These are phyloP conservation scores for Taphrina communis DNA, from an alignment of 1,139 yeast species.

Conservation along the genomic window DNA sequence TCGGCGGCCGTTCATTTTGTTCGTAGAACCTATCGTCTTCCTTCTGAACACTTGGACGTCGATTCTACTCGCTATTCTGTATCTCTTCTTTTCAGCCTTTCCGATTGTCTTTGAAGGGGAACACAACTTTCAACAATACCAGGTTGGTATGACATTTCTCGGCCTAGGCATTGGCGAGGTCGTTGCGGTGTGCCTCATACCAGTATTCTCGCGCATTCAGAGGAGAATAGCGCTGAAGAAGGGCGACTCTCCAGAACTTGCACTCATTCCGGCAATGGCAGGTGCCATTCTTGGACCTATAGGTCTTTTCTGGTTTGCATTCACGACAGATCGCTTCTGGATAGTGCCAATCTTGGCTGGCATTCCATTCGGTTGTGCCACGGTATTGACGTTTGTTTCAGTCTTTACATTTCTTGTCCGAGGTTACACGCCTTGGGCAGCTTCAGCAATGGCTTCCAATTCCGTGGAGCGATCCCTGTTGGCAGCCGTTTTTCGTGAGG, in stretches of 20 bases:
- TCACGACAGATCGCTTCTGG: constrained; percentile 45
- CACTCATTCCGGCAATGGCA: constrained; percentile 60
- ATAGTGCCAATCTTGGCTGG: constrained; percentile 79
- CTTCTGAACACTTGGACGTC: constrained; percentile 69
- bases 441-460: constrained; percentile 87
- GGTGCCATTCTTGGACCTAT: constrained; percentile 60
- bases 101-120: constrained; percentile 62
- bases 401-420: constrained; percentile 71
- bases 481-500: constrained; percentile 53
- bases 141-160: constrained; percentile 60
- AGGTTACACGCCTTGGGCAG: constrained; percentile 69
- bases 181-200: constrained; percentile 47
- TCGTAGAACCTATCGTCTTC: constrained; percentile 69
- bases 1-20: constrained; percentile 61
- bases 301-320: constrained; percentile 70
- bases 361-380: constrained; percentile 81
- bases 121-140: constrained; percentile 54
- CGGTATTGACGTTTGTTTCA: constrained; percentile 64
- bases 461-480: constrained; percentile 59
- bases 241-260: constrained; percentile 57
- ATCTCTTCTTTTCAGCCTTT: constrained; percentile 67
- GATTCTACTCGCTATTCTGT: constrained; percentile 63
- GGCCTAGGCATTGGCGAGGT: constrained; percentile 60
- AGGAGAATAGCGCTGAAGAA: constrained; percentile 17
- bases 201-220: constrained; percentile 39